Percentiles rank a stretch among this genome's conserved stretches.
These are phyloP conservation scores for Debaryomyces sp. DNA, from an alignment of 1,139 yeast species.

Conservation along the genomic window DNA sequence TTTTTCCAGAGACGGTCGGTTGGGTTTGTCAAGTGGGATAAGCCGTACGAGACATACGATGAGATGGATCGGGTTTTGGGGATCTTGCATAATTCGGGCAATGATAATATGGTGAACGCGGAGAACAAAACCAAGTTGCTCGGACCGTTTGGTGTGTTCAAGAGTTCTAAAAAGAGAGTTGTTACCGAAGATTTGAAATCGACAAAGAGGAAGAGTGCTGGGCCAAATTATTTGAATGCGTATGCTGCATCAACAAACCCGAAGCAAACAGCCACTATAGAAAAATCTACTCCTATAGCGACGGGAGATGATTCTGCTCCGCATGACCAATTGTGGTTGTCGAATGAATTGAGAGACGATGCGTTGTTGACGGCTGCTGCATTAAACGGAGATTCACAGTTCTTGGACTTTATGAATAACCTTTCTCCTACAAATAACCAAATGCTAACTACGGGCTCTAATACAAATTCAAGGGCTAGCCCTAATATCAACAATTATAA, in stretches of 20 bases:
- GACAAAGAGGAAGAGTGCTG: neutral
- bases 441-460: conserved; percentile 6
- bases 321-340: conserved; percentile 59
- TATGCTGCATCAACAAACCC: neutral
- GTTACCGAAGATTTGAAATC: neutral
- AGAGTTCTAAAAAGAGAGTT: conserved; percentile 6
- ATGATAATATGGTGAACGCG: conserved; percentile 32
- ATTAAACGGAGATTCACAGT: conserved; percentile 62
- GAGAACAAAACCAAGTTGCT: conserved; percentile 56
- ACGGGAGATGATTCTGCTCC: conserved; percentile 16
- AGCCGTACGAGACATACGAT: conserved; percentile 70
- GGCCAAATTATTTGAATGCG: neutral
- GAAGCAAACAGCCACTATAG: conserved; percentile 1
- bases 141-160: conserved; percentile 88
- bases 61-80: conserved; percentile 80
- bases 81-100: conserved; percentile 57
- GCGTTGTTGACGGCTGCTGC: conserved; percentile 77
- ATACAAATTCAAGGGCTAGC: neutral
- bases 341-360: conserved; percentile 70
- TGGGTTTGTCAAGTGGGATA: conserved; percentile 73
- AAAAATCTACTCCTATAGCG: conserved; percentile 7
- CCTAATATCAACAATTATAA: conserved; percentile 3
- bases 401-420: conserved; percentile 53
- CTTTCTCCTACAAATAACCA: conserved; percentile 24
- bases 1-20: conserved; percentile 70